Percentiles rank a stretch among this genome's conserved stretches.
Conservation (phyloP, 179 eudicot genomes). For the Sideroxylon spinosum region DNA sequence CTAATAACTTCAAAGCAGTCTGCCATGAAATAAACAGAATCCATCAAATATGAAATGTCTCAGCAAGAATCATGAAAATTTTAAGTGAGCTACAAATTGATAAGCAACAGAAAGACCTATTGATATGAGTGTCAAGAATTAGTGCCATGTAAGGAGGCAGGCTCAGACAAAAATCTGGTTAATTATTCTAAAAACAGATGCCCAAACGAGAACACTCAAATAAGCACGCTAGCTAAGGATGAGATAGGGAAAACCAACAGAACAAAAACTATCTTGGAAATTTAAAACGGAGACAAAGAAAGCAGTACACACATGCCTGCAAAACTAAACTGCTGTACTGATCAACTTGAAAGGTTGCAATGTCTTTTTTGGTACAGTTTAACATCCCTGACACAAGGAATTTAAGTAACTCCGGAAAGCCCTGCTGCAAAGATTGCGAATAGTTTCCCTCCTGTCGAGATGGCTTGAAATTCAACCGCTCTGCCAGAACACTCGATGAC, state of each 20-base stretch:
- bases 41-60: not conserved
- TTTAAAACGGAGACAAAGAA: not conserved
- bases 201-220: not conserved
- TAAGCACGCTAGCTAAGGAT: not conserved
- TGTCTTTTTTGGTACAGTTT: conserved; percentile 43
- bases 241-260: not conserved
- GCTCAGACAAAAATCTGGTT: not conserved
- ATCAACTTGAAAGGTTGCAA: conserved; percentile 54
- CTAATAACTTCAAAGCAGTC: conserved; percentile 77
- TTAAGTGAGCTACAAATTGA: not conserved
- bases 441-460: conserved; percentile 30
- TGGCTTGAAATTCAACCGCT: conserved; percentile 53
- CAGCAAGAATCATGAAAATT: not conserved
- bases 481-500: conserved; percentile 56
- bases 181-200: not conserved
- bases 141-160: not conserved
- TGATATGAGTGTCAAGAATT: not conserved
- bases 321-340: conserved; percentile 84
- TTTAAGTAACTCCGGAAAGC: conserved; percentile 71
- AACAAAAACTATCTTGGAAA: not conserved
- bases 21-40: conserved; percentile 34
- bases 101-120: not conserved
- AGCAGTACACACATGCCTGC: conserved; percentile 59
- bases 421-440: conserved; percentile 35
- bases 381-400: conserved; percentile 62